Evolutionary conservation across 2,329 filamentous ascomycete genomes (phyloP), one percentile per base, ranked within the genome.

Genomic region (Cercospora zeina): DNA sequence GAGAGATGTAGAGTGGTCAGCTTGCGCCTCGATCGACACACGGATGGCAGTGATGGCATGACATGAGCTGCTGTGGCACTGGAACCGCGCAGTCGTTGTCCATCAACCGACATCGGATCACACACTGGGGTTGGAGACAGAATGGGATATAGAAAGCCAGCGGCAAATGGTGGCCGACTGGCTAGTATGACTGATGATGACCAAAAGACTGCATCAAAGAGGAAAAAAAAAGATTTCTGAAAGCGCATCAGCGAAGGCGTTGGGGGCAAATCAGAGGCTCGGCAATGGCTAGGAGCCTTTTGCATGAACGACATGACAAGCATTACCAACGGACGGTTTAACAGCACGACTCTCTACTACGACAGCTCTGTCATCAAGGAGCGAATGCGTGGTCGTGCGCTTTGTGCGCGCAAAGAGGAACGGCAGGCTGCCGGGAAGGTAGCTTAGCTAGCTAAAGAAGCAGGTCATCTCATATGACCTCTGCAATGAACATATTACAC

Each of bases 1-100:
- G 90, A 67, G 91, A 96, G 79, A 81, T 96, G 54, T 93, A 53
- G 16, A 58, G 13, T 7, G 34, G 31, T 16, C 30, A 51, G 24
- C 27, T 10, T 8, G 30, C 14, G 24, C 2, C 27, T 51, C 47
- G 24, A 14, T 6, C 9, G 39, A 45, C 19, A 14, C 19, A 19
- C 19, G 21, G 39, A 3, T 27, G 19, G 13, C 10, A 16, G 21
- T 4, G 39, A 24, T 19, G 7, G 39, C 39, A 11, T 45, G 19
- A 16, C 14, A 37, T 39, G 36, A 8, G 24, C 24, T 27, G 24
- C 36, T 16, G 9, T 19, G 36, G 36, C n/a, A 14, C n/a, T 8
- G n/a, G 16, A 6, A 39, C 14, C 16, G 6, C 6, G 7, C 39
- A 45, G 19, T 13, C 21, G 16, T 19, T 45, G 39, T 45, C 39